phyloP scores from a whole-genome alignment of 2,329 filamentous ascomycete species.

The Alternaria ethzedia region DNA sequence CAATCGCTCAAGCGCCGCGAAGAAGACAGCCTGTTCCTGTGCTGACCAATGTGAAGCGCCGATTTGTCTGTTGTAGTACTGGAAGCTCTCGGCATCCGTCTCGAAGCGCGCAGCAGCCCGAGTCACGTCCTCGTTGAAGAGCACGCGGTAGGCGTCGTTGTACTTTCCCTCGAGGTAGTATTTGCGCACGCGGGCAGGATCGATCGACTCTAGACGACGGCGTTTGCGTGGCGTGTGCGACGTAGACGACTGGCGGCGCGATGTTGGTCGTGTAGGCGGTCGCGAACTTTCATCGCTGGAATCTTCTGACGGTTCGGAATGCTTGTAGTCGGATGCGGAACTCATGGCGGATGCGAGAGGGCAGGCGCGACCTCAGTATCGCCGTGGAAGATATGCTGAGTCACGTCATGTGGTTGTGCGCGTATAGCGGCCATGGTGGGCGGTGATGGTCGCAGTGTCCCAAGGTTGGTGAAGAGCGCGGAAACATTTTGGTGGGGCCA shows the following conservation, averaged over 20 bases:
- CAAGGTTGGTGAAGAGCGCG: neutral
- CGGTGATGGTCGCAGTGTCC: constrained; percentile 5
- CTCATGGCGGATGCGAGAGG: constrained; percentile 18
- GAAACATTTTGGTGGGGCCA: constrained; percentile 8
- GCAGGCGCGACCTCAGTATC: neutral
- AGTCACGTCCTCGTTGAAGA: constrained; percentile 43
- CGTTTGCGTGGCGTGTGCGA: constrained; percentile 32
- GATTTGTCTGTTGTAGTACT: constrained; percentile 60
- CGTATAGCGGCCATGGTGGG: constrained; percentile 16
- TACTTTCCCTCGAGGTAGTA: constrained; percentile 51
- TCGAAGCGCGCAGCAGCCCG: constrained; percentile 26
- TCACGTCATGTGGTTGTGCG: neutral
- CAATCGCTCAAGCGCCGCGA: constrained; percentile 67
- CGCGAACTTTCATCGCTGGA: constrained; percentile 6
- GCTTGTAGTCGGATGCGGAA: constrained; percentile 19
- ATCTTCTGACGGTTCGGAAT: neutral
- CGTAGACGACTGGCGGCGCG: constrained; percentile 17
- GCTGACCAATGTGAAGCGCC: constrained; percentile 74
- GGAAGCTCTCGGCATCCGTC: neutral
- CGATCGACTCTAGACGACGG: constrained; percentile 27
- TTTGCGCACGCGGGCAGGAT: constrained; percentile 22
- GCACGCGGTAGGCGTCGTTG: constrained; percentile 51
- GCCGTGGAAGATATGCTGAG: neutral
- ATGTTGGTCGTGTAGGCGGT: constrained; percentile 3
- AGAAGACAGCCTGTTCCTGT: constrained; percentile 74